A percentile compares a stretch with the other conserved stretches of the same genome.
These are phyloP conservation scores for Hypoxylon sp. DNA, from an alignment of 2,329 filamentous ascomycete genomes.

Conservation along the genomic window DNA sequence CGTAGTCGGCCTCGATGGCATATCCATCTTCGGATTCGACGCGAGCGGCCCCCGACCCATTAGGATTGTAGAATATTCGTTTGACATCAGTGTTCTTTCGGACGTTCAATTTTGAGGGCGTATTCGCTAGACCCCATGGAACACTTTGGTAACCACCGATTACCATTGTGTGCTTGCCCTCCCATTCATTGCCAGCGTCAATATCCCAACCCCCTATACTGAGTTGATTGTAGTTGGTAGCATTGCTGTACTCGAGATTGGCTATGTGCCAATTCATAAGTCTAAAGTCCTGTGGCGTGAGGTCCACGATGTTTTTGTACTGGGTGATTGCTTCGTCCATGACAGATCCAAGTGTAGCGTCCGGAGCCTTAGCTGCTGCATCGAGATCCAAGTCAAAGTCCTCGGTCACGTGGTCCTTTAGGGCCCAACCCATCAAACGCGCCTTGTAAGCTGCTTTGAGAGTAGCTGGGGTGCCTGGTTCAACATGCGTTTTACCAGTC, in stretches of 20 bases:
- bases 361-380: conserved; percentile 71
- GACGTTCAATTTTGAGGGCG: conserved; percentile 83
- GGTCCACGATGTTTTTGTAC: conserved; percentile 85
- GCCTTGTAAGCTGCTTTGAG: conserved; percentile 83
- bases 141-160: conserved; percentile 95
- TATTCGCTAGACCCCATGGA: conserved; percentile 85
- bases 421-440: conserved; percentile 84
- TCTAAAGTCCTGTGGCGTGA: conserved; percentile 88
- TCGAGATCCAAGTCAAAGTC: conserved; percentile 80
- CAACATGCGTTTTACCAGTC: conserved; percentile 80
- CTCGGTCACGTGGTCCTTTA: conserved; percentile 74
- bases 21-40: conserved; percentile 85
- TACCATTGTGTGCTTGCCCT: conserved; percentile 93
- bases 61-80: conserved; percentile 75
- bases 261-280: conserved; percentile 98
- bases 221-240: conserved; percentile 86
- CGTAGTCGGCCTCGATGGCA: conserved; percentile 83
- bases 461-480: conserved; percentile 77
- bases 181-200: conserved; percentile 97
- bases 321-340: conserved; percentile 93
- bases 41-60: conserved; percentile 65
- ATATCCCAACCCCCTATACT: conserved; percentile 96
- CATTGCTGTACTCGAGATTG: conserved; percentile 98
- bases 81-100: conserved; percentile 80
- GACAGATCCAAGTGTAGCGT: conserved; percentile 87